Evolutionary conservation across 164 flowering plant species (phyloP), one percentile per base, ranked within the genome.

Genomic region (Vitis labrusca): DNA sequence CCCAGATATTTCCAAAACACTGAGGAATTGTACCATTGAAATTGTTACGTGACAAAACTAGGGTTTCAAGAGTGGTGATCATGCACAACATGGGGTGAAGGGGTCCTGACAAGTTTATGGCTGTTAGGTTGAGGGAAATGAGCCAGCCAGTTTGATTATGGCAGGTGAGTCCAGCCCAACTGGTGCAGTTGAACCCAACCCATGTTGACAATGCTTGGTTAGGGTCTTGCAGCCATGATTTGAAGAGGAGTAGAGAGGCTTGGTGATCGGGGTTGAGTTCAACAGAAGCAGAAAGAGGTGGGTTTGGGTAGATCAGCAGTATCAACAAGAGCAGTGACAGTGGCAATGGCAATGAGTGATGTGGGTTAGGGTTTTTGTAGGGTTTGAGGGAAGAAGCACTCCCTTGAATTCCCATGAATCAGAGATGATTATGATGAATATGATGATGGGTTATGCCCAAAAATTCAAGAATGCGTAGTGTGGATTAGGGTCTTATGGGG

Each of bases 101-200:
- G 13, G 55, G 63, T 15, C 97, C 97, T 2, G 87, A 85, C 77
- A 93, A 76, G 71, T 72, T 83, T 64, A 71, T 73, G 12, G 61
- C 50, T 30, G 76, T 79, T 52, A 94, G 78, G 69, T 81, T 77
- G 53, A 94, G 14, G 0, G 89, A 73, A 53, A 84, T 55, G 19
- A 91, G 92, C 48, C 86, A 70, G 16, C 92, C 90, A 11, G 86
- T 75, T 59, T 15, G 72, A 66, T 79, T 79, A 0, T 78, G 71
- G 73, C 94, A 86, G 58, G 80, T 65, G 57, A 94, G 6, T 13
- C 98, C 97, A 2, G 87, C 83, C 96, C 91, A 91, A 74, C 78
- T 83, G 47, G 77, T 50, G 75, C 93, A 85, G 68, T 68, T 69
- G 30, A 79, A 71, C 27, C 81, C 86, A 16, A 50, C 69, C 97